Evolutionary conservation across 176 grass and related monocot genomes (phyloP).

Genomic region (Aechmea fasciata): DNA sequence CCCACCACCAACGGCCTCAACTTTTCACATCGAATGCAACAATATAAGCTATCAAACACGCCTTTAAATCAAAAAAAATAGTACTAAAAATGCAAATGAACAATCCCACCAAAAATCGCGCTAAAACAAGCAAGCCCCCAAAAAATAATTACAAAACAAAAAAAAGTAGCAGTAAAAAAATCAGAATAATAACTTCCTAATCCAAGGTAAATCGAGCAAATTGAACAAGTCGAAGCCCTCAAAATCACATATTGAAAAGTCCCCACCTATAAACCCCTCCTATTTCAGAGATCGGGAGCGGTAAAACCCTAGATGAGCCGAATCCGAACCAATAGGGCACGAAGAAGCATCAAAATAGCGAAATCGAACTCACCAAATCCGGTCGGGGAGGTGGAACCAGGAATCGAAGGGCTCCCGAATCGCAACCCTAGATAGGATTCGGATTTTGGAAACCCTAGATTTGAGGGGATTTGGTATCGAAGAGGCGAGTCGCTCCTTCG

Average conservation of each 20-base stretch:
- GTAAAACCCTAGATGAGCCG: not conserved
- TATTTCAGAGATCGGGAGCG: too few relatives aligned
- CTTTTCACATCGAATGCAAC: not conserved
- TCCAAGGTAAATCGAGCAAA: not conserved
- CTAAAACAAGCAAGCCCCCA: too few relatives aligned
- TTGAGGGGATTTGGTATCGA: not conserved
- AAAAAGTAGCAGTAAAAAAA: not conserved
- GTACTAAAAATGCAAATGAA: too few relatives aligned
- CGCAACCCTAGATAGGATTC: not conserved
- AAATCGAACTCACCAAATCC: not conserved
- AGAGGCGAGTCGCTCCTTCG: not conserved
- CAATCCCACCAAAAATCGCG: too few relatives aligned
- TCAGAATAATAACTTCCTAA: not conserved
- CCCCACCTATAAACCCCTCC: not conserved
- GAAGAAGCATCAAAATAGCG: not conserved
- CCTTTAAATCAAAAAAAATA: not conserved
- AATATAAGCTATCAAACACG: not conserved
- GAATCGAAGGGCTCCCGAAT: not conserved
- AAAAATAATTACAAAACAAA: not conserved
- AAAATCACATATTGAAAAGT: not conserved
- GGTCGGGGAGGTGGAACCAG: not conserved
- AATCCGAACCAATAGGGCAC: not conserved
- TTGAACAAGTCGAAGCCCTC: not conserved
- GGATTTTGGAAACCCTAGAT: not conserved
- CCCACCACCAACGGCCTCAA: not conserved